These are phyloP conservation scores for Sonneratia alba DNA, from an alignment of 345 rosid species.

Conservation along the genomic window DNA sequence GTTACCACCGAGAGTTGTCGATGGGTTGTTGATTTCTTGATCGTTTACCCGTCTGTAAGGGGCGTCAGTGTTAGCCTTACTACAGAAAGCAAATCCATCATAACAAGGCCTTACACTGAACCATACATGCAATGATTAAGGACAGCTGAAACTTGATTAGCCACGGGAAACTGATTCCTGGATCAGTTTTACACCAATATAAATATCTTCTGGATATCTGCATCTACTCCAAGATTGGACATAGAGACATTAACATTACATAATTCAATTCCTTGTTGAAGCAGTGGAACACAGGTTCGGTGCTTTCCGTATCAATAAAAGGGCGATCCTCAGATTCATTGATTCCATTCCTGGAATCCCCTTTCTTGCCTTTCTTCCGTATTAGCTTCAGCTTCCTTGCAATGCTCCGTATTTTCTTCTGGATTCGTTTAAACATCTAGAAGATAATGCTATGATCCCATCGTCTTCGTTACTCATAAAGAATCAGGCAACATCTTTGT, in stretches of 20 bases:
- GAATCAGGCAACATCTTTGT: background rate
- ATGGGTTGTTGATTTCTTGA: too few relatives aligned
- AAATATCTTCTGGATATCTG: background rate
- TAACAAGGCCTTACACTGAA: background rate
- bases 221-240: background rate
- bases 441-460: background rate
- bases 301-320: slow-evolving; percentile 21
- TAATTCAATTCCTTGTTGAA: slow-evolving; percentile 21
- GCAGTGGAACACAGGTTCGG: slow-evolving; percentile 24
- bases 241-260: slow-evolving; percentile 14
- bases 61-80: background rate
- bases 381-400: slow-evolving; percentile 17
- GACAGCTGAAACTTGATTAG: background rate
- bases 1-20: too few relatives aligned
- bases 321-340: slow-evolving; percentile 36
- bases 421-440: background rate
- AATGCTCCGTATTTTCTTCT: slow-evolving; percentile 31
- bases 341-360: slow-evolving; percentile 8
- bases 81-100: background rate
- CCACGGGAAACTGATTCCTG: background rate
- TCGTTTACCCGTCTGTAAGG: background rate
- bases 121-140: background rate
- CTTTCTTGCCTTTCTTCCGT: slow-evolving; percentile 5
- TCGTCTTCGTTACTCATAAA: background rate
- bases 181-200: background rate